phyloP scores from a whole-genome alignment of 805 yeast species.

The Priceomyces fermenticarens region DNA sequence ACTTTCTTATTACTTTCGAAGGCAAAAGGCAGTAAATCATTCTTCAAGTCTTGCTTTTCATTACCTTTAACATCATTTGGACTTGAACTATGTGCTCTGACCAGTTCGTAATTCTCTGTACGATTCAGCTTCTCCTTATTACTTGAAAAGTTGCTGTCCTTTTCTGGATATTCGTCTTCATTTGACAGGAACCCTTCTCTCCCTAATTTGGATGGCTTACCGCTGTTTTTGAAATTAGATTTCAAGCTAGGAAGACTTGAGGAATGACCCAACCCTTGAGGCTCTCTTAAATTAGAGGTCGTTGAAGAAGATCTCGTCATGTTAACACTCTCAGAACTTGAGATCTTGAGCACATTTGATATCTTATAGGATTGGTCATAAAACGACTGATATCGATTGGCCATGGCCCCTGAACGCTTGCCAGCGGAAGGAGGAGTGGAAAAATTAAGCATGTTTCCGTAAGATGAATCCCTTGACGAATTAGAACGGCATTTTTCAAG shows the following conservation, averaged over 20 bases:
- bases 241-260: slow-evolving; percentile 25
- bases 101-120: background rate
- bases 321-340: slow-evolving; percentile 23
- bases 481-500: slow-evolving; percentile 34
- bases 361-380: slow-evolving; percentile 44
- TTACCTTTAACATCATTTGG: no score
- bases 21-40: no score
- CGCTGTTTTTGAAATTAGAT: slow-evolving; percentile 4
- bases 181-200: slow-evolving; percentile 4
- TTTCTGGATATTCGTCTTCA: background rate
- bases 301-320: slow-evolving; percentile 13
- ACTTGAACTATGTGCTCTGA: no score
- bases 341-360: slow-evolving; percentile 40
- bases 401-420: slow-evolving; percentile 41
- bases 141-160: background rate
- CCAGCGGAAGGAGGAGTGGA: slow-evolving; percentile 14
- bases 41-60: no score
- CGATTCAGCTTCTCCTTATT: background rate
- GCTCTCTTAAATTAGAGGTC: slow-evolving; percentile 7
- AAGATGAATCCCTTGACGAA: slow-evolving; percentile 25
- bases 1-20: background rate
- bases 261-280: slow-evolving; percentile 20
- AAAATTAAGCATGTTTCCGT: slow-evolving; percentile 5
- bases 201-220: slow-evolving; percentile 5
- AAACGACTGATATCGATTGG: slow-evolving; percentile 45